These are phyloP conservation scores for Mimosa pudica DNA, from an alignment of 306 rosid genomes.

Conservation along the genomic window DNA sequence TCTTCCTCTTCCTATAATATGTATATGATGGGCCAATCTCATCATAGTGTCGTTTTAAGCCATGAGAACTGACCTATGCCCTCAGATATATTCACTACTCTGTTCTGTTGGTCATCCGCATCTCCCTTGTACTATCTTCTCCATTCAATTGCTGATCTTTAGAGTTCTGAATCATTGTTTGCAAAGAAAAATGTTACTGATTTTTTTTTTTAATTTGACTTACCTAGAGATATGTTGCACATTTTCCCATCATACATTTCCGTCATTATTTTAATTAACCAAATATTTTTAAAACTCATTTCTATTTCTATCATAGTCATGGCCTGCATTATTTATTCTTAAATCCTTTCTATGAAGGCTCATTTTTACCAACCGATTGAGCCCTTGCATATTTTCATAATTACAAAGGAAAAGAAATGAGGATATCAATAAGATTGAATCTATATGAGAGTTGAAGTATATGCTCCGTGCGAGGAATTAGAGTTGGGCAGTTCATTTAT, in stretches of 20 bases:
- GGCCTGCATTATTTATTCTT: not conserved
- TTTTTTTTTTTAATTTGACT: not conserved
- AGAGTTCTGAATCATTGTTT: not conserved
- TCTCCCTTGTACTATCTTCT: not conserved
- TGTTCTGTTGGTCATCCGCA: not conserved
- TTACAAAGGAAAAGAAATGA: not conserved
- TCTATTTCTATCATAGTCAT: not conserved
- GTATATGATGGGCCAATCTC: too few relatives aligned
- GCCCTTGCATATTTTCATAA: not conserved
- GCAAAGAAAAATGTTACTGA: not conserved
- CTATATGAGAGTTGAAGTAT: conserved; percentile 15
- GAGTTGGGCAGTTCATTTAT: conserved; percentile 17
- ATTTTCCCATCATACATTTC: not conserved
- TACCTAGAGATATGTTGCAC: not conserved
- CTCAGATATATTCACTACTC: not conserved
- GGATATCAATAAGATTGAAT: not conserved
- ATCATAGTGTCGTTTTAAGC: too few relatives aligned
- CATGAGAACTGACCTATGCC: not conserved
- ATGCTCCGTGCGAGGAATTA: conserved; percentile 4
- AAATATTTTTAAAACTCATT: not conserved
- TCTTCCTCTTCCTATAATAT: too few relatives aligned
- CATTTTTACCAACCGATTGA: not conserved
- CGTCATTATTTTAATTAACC: not conserved
- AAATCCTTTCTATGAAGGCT: not conserved
- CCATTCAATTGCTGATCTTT: not conserved